A percentile compares a stretch with the other conserved stretches of the same genome.
These are phyloP conservation scores for Pythium coloratum DNA, from an alignment of 352 stramenopile genomes.

Conservation along the genomic window DNA sequence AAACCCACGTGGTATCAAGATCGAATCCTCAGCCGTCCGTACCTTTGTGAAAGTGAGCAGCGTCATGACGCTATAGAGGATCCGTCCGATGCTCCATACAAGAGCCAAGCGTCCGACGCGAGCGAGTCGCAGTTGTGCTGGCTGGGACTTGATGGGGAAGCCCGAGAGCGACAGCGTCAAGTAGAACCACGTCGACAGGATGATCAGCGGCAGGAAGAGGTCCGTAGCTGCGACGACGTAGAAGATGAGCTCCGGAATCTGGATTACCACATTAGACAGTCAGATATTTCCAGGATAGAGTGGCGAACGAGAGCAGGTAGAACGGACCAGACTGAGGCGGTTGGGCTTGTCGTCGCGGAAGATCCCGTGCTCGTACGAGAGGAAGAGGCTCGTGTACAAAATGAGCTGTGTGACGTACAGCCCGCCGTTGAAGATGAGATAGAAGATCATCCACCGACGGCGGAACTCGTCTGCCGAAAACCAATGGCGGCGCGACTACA, in stretches of 20 bases:
- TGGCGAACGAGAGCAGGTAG: background rate
- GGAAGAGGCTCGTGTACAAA: constrained; percentile 88
- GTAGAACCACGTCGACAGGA: constrained; percentile 89
- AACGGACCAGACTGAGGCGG: constrained; percentile 63
- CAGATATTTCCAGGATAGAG: background rate
- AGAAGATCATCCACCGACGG: constrained; percentile 90
- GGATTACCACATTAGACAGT: too few relatives aligned
- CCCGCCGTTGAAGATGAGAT: constrained; percentile 90
- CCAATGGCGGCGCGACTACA: constrained; percentile 87
- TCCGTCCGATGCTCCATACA: constrained; percentile 82
- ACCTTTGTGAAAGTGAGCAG: constrained; percentile 87
- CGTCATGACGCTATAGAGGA: constrained; percentile 88
- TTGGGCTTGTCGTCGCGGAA: constrained; percentile 75
- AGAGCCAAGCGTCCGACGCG: constrained; percentile 66
- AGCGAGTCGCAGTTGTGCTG: constrained; percentile 53
- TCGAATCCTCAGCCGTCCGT: too few relatives aligned
- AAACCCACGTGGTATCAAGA: too few relatives aligned
- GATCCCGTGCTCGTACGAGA: constrained; percentile 80
- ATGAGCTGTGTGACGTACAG: constrained; percentile 89
- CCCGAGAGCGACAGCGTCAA: constrained; percentile 86
- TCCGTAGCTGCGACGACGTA: constrained; percentile 84
- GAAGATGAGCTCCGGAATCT: constrained; percentile 82
- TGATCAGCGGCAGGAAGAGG: constrained; percentile 87
- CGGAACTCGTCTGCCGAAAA: constrained; percentile 85
- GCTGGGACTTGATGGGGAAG: constrained; percentile 82